Base-by-base conservation (phyloP, 371 early-diverging fungal genomes). In the Syncephalis plumigaleata region DNA sequence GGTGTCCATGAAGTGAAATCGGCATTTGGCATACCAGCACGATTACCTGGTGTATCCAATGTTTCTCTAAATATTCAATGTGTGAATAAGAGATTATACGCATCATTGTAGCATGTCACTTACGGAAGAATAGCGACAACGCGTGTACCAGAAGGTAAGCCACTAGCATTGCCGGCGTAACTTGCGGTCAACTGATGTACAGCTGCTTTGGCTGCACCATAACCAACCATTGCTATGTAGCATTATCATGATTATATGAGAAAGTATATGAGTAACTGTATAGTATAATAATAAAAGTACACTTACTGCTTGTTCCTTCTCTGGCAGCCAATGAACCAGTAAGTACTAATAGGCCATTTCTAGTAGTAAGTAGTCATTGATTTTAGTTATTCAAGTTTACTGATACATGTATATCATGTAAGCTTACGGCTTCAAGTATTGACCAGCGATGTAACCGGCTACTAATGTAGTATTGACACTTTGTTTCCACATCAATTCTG, bases 191-290 rank as follows among this genome's bases (percentile, higher is more conserved):
- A 65, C 45, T 96, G 95, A 59, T 93, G 91, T 21, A 91, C 91
- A 7, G 87, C 80, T 4, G 91, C 87, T 63, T 96, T 96, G 50
- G 91, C 87, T 55, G 91, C 58, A 36, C 97, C 97, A 59, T 96
- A 95, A n/a, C 83, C 91, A 54, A 90, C 74, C 88, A 83, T 87
- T 37, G 76, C 79, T 51, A 39, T 22, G 11, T 11, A 31, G 7
- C 16, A 16, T 15, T 20, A 25, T 7, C 9, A 9, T 38, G 39
- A 49, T 43, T 36, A 45, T 38, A 40, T 18, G 44, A 18, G 7
- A 9, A 47, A 45, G 9, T 45, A 47, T 23, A 37, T 18, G 27
- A 44, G 20, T 26, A 39, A 11, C 44, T 22, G 9, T 13, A 40
- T 38, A 20, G 2, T 21, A n/a, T 9, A 21, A 16, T 36, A 1